Base-by-base conservation (phyloP, 306 rosid genomes). In the Ormosia semicastrata region DNA sequence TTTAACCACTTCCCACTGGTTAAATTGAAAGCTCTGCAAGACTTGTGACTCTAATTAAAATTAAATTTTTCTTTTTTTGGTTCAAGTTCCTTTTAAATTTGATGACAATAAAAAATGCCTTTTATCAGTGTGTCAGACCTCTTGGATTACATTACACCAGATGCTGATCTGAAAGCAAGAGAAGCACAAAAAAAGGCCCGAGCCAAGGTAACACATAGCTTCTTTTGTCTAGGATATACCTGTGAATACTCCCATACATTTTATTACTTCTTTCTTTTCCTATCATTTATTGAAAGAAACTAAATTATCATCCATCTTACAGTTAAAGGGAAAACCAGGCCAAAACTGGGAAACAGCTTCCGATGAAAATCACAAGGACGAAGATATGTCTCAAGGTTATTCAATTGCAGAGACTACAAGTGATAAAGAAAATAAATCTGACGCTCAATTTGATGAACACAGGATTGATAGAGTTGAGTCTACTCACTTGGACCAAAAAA, bases 111-210 rank as follows among this genome's bases (percentile, higher is more conserved):
- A 68, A 59, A 70, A 76, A 36, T 73, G 33, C 41, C 63, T 76
- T 84, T 73, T 77, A 80, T 82, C 88, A 95, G 99, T 79, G 99
- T 95, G 75, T 95, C 99, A 49, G 99, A 95, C 84, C 99, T 95
- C 77, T 86, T 95, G 92, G 99, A 95, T 87, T 95, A 93, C 79
- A 95, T 95, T 77, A 88, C 98, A 39, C 99, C 99, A 13, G 96
- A 95, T 79, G 92, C 97, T 53, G 96, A 93, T 87, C 77, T 87
- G 84, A 95, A 93, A 88, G 93, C 93, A 33, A 89, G 99, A 85
- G 99, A 95, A 75, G 94, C 98, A 66, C 98, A 94, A 74, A 93
- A 80, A 82, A 93, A 89, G 85, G 98, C 98, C 77, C 94, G 98
- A 73, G 90, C 97, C 52, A 95, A 95, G 99, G 99, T 95, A 75